Base-by-base conservation (phyloP, 2,329 filamentous ascomycete genomes). In the Fusarium tupiense region DNA sequence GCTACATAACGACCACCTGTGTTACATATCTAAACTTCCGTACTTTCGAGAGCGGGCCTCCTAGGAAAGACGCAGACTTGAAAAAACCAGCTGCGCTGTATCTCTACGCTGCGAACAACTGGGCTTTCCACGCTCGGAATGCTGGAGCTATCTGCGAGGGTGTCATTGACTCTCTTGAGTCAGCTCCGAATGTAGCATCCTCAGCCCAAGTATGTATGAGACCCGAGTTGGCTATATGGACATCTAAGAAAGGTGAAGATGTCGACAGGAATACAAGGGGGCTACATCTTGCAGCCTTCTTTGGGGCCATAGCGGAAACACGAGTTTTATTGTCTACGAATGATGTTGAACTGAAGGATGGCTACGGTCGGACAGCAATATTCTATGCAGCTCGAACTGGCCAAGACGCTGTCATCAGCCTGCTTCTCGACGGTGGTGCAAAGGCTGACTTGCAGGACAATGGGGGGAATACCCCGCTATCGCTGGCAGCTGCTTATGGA, bases 1-100 rank as follows among this genome's bases (percentile, higher is more conserved):
- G 3, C 0, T 16, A 79, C 1, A 80, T 86, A 7, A 65, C 78
- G 1, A 64, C 41, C 9, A 70, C 61, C 4, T 86, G 83, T 59
- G 35, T 82, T 8, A 80, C 79, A 0, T 85, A 86, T 49, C 66
- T 86, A 3, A 82, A 37, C 35, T 19, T 37, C 16, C 8, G 16
- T 37, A 37, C 16, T 19, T 37, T 19, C 35, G 19, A 10, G 2
- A 37, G 16, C 35, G 35, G 16, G 35, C 35, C 35, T 37, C 35
- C 35, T 10, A 5, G 2, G 2, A 9, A 4, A 37, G 2, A 37
- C 35, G 3, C 35, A 19, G 9, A 37, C 35, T 37, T 37, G 16
- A 37, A 37, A 19, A 16, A 19, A 37, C 3, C 16, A 10, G 10
- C 35, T 37, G 0, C 35, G 16, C 35, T 37, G 35, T 19, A 19